Evolutionary conservation across 306 rosid genomes (phyloP).

Genomic region (Inga leiocalycina): DNA sequence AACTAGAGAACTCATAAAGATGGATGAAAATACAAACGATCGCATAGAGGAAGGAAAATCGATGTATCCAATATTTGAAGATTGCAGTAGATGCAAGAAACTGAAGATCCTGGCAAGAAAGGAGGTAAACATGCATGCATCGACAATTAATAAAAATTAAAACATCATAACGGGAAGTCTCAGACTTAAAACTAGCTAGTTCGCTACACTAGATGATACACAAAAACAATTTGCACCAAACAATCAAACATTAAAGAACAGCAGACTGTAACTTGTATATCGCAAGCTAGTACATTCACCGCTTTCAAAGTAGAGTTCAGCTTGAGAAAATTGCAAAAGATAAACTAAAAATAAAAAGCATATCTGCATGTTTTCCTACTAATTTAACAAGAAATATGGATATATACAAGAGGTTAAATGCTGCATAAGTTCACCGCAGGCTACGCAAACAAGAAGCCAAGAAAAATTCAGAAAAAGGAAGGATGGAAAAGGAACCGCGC

Average conservation of each 20-base stretch:
- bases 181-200: background rate
- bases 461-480: background rate
- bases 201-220: background rate
- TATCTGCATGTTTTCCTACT: background rate
- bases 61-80: no score
- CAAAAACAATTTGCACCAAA: background rate
- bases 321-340: background rate
- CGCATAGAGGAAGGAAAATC: no score
- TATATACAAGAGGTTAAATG: background rate
- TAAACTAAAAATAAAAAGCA: background rate
- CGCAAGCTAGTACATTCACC: background rate
- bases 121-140: background rate
- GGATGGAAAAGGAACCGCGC: background rate
- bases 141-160: background rate
- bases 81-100: no score
- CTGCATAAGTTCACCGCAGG: conserved; percentile 8
- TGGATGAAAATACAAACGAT: no score
- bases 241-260: background rate
- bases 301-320: background rate
- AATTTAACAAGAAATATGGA: background rate
- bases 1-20: no score
- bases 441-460: background rate
- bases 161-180: background rate
- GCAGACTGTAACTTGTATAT: background rate
- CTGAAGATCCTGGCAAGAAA: background rate